A percentile compares a stretch with the other conserved stretches of the same genome.
These are phyloP conservation scores for Knufia fluminis DNA, from an alignment of 2,329 filamentous ascomycete genomes.

Conservation along the genomic window DNA sequence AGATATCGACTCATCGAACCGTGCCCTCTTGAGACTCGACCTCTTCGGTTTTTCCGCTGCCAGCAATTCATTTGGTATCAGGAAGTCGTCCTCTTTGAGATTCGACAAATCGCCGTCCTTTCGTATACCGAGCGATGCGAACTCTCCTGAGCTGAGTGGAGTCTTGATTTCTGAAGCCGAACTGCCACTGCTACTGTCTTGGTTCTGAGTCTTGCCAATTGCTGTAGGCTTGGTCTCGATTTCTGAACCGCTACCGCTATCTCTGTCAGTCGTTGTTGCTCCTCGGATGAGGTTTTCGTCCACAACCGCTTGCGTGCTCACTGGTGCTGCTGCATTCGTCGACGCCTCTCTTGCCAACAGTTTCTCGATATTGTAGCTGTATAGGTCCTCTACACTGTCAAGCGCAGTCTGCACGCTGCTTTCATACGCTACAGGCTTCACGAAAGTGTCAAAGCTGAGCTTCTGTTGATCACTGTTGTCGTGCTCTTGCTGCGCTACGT, in stretches of 20 bases:
- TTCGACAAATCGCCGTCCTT: slow-evolving; percentile 20
- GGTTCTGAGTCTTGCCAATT: not conserved
- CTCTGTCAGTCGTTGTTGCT: not conserved
- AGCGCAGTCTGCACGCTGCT: slow-evolving; percentile 62
- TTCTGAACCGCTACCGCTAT: not conserved
- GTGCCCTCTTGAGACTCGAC: slow-evolving; percentile 17
- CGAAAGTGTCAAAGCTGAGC: slow-evolving; percentile 57
- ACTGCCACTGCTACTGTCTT: not conserved
- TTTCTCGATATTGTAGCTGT: slow-evolving; percentile 52
- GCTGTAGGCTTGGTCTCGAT: not conserved
- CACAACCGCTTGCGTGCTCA: slow-evolving; percentile 11
- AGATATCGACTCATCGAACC: slow-evolving; percentile 8
- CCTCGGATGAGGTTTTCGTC: slow-evolving; percentile 9
- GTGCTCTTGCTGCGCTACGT: slow-evolving; percentile 57
- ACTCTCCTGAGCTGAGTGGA: slow-evolving; percentile 23
- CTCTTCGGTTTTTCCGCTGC: slow-evolving; percentile 23
- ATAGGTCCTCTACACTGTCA: slow-evolving; percentile 81
- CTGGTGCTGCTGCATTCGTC: not conserved
- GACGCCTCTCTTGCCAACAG: not conserved
- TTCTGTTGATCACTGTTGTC: slow-evolving; percentile 36
- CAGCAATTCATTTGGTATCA: slow-evolving; percentile 27
- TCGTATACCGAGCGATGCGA: slow-evolving; percentile 25
- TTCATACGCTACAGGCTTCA: slow-evolving; percentile 46
- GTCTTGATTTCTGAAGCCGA: slow-evolving; percentile 5
- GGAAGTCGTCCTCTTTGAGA: slow-evolving; percentile 27